A percentile compares a stretch with the other conserved stretches of the same genome.
These are phyloP conservation scores for Solanum pennellii DNA, from an alignment of 257 asterid genomes.

Conservation along the genomic window DNA sequence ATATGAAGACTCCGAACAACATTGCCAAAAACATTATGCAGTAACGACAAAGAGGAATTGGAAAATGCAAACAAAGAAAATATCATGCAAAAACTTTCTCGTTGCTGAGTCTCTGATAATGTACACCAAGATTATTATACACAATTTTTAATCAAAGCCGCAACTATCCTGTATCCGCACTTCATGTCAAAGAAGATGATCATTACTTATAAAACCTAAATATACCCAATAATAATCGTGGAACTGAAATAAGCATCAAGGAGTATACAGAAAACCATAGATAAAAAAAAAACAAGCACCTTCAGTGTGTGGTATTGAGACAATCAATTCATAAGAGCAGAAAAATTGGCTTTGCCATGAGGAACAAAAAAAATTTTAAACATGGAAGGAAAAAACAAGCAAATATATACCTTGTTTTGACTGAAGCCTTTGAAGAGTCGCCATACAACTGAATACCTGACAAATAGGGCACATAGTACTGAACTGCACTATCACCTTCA, in stretches of 20 bases:
- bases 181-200: neutral
- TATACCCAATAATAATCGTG: neutral
- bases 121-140: neutral
- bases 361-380: neutral
- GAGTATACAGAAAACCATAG: neutral
- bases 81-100: neutral
- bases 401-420: conserved; percentile 45
- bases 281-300: neutral
- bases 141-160: neutral
- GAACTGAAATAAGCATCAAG: neutral
- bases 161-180: neutral
- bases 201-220: neutral
- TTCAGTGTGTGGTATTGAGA: neutral
- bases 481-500: conserved; percentile 57
- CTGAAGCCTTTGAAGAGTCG: conserved; percentile 49
- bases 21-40: neutral
- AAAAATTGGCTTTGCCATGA: neutral
- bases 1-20: neutral
- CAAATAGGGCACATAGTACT: conserved; percentile 84
- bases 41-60: neutral
- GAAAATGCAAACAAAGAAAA: neutral
- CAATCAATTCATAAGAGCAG: neutral
- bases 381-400: neutral
- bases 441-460: conserved; percentile 80
- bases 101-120: neutral